Base-by-base conservation (phyloP, 192 early-diverging fungal genomes). In the Coemansia sp. region DNA sequence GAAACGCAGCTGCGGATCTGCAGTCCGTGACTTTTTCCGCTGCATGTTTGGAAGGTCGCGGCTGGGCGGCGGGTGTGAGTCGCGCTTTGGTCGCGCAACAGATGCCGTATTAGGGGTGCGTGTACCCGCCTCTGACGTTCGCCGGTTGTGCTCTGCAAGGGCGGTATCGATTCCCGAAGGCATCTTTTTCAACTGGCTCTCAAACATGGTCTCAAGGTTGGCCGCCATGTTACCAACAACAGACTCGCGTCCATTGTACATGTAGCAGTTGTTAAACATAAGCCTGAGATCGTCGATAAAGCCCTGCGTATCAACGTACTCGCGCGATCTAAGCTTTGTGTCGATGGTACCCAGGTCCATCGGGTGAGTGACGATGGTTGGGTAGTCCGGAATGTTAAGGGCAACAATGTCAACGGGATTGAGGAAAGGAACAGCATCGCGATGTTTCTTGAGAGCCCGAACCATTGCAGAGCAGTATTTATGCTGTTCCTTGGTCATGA, bases 341-440 rank as follows among this genome's bases (percentile, higher is more conserved):
- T 91, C 87, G 12, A 90, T 81, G 10, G 90, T 93, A 40, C 81
- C 69, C 40, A 93, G 73, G 61, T 93, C 91, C 85, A 91, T 93
- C 5, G 91, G 91, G 22, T 81, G 57, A 53, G 85, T 89, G 54
- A 93, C 82, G 30, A 91, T 82, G 9, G 73, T 75, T 9, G 74
- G 80, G 56, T 93, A 93, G 67, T 93, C 89, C 0, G 90, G 90
- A 19, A 93, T 89, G 25, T 86, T 89, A 21, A 91, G 81, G 43
- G 81, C 81, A 22, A 91, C 83, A 41, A 81, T 76, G 59, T 93
- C 91, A 21, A 93, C 91, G 0, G 90, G 91, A 45, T 86, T 66
- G 23, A 93, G 79, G 67, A 99, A 99, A n/a, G 89, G 86, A 9
- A 79, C 82, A 5, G 91, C 89, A 48, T 93, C 91, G 59, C 90